phyloP scores from a whole-genome alignment of 805 yeast genomes.

The Metschnikowia cerradonensis region DNA sequence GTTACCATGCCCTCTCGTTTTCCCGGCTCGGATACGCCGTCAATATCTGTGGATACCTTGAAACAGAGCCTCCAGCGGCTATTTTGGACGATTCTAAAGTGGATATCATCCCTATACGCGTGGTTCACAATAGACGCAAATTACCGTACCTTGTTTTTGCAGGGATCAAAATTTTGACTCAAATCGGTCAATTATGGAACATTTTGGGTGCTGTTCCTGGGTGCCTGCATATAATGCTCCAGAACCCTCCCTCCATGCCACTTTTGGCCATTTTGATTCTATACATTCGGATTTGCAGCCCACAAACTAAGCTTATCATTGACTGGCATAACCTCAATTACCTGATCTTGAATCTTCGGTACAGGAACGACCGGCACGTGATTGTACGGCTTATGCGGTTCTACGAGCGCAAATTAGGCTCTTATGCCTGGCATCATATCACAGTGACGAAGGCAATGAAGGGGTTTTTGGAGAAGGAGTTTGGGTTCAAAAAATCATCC shows the following conservation, averaged over 20 bases:
- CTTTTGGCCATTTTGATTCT: constrained; percentile 59
- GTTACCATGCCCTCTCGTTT: constrained; percentile 81
- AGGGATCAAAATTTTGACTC: constrained; percentile 53
- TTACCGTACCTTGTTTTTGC: constrained; percentile 60
- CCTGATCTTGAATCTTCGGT: constrained; percentile 69
- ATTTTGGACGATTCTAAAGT: constrained; percentile 48
- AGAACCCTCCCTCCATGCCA: constrained; percentile 94
- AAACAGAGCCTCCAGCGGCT: constrained; percentile 49
- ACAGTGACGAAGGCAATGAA: constrained; percentile 81
- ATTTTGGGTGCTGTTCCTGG: constrained; percentile 54
- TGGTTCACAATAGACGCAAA: constrained; percentile 31
- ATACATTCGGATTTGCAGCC: constrained; percentile 45
- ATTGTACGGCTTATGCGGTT: constrained; percentile 54
- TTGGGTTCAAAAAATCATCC: constrained; percentile 44
- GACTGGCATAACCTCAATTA: constrained; percentile 98
- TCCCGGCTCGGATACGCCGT: constrained; percentile 68
- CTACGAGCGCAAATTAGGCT: constrained; percentile 64
- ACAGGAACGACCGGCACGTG: constrained; percentile 50
- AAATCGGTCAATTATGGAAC: constrained; percentile 43
- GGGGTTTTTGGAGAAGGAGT: constrained; percentile 49
- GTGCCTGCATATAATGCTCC: constrained; percentile 67
- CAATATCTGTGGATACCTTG: constrained; percentile 79
- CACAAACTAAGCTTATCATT: constrained; percentile 61
- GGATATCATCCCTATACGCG: constrained; percentile 46
- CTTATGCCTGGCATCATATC: constrained; percentile 64